A percentile compares a stretch with the other conserved stretches of the same genome.
These are phyloP conservation scores for Acanthamoeba triangularis DNA, from an alignment of 208 protist species.

Conservation along the genomic window DNA sequence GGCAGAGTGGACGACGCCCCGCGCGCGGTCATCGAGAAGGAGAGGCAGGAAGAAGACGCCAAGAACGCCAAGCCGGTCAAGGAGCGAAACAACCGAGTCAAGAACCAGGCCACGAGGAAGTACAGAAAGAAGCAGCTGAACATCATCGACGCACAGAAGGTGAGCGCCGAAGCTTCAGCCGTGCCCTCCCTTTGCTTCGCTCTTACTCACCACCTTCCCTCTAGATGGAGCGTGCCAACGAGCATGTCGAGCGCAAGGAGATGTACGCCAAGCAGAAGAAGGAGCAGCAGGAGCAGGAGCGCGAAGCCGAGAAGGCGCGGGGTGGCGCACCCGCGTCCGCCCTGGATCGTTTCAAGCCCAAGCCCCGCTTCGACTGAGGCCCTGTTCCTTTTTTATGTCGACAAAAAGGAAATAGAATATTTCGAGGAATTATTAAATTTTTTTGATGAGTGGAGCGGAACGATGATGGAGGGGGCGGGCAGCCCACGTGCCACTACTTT, in stretches of 20 bases:
- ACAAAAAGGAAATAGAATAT: neutral
- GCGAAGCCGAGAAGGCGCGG: neutral
- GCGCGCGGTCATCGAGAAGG: slow-evolving; percentile 57
- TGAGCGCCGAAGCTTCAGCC: neutral
- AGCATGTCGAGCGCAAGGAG: slow-evolving; percentile 44
- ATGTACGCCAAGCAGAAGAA: slow-evolving; percentile 56
- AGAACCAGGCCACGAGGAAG: slow-evolving; percentile 70
- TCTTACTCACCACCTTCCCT: neutral
- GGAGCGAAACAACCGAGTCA: slow-evolving; percentile 63
- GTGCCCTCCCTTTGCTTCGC: neutral
- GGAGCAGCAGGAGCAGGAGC: neutral
- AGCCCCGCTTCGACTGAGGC: slow-evolving; percentile 49
- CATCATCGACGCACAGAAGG: slow-evolving; percentile 62
- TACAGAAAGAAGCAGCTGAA: slow-evolving; percentile 73
- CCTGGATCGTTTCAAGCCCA: slow-evolving; percentile 68
- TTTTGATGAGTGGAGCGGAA: neutral
- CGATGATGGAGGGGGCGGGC: neutral
- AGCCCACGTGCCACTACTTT: neutral
- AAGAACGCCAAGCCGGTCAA: neutral
- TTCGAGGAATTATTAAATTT: neutral
- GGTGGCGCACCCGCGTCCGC: slow-evolving; percentile 11
- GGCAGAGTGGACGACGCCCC: slow-evolving; percentile 80
- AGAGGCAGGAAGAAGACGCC: slow-evolving; percentile 37
- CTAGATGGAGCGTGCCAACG: slow-evolving; percentile 4
- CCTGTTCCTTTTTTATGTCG: neutral